Base-by-base conservation (phyloP, 202 grass and related monocot genomes). In the Digitaria exilis region DNA sequence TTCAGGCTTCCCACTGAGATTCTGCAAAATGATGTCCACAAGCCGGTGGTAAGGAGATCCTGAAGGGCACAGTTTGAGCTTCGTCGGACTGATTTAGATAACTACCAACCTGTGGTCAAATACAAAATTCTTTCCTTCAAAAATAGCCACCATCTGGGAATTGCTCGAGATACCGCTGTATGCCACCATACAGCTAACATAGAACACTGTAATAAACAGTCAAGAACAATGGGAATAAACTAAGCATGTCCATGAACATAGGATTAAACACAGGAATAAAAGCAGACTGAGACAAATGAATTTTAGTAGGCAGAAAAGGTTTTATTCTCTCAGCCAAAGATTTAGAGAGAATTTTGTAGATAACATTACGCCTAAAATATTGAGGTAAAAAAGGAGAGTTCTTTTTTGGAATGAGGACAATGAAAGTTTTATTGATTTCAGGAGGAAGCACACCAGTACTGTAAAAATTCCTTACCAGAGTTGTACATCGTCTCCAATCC, bases 101-200 rank as follows among this genome's bases (percentile, higher is more conserved):
- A 61, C 17, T 31, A 87, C 63, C 16, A 31, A 92, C 96, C 93
- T 95, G 63, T 98, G 93, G 83, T 96, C 93, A 70, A 89, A 98
- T 84, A 98, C 96, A 90, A n/a, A n/a, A n/a, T n/a, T n/a, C n/a
- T n/a, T n/a, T n/a, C n/a, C n/a, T n/a, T n/a, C n/a, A n/a, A n/a
- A 98, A 98, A 84, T 87, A 98, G 54, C 93, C 96, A 70, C 96
- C 96, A 81, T 95, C 91, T 62, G 89, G 87, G 60, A 90, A 98
- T 82, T 92, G 85, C 34, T 98, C 96, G 70, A 98, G 72, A 85
- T 98, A 98, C 64, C 96, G 90, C 74, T 98, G 96, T 72, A 98
- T 98, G 62, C 92, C 92, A 83, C 96, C 96, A 79, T 85, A 95
- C 52, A 98, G 74, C 96, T 95, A 64, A 59, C 28, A 85, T 11